Evolutionary conservation across 495 filamentous ascomycete species (phyloP).

Genomic region (Penicillium manginii): DNA sequence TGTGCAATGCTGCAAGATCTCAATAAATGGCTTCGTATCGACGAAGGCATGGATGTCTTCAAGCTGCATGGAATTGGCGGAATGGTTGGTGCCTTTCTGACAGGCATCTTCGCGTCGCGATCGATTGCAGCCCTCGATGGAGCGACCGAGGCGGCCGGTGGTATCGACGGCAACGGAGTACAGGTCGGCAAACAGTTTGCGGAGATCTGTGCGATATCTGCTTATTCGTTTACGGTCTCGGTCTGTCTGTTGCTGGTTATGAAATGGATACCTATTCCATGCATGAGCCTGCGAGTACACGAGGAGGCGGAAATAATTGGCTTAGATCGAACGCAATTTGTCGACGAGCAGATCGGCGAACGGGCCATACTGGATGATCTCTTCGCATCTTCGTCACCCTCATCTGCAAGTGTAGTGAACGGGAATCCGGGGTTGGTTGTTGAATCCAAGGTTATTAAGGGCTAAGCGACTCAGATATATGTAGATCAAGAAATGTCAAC

Average conservation of each 20-base stretch:
- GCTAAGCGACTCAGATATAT: conserved; percentile 8
- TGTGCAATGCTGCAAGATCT: conserved; percentile 55
- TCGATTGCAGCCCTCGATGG: conserved; percentile 54
- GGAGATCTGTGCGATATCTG: conserved; percentile 59
- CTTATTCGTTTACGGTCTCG: conserved; percentile 59
- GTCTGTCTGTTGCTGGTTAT: conserved; percentile 54
- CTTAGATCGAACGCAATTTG: conserved; percentile 59
- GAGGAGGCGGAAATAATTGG: conserved; percentile 62
- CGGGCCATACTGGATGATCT: conserved; percentile 35
- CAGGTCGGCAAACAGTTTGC: conserved; percentile 64
- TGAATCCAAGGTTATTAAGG: conserved; percentile 16
- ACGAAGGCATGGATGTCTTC: conserved; percentile 67
- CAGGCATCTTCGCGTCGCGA: conserved; percentile 60
- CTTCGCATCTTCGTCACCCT: conserved; percentile 24
- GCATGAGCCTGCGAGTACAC: conserved; percentile 57
- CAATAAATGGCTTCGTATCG: conserved; percentile 61
- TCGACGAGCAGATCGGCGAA: conserved; percentile 63
- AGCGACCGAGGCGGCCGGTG: conserved; percentile 49
- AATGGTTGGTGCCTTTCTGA: conserved; percentile 63
- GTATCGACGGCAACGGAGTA: conserved; percentile 59
- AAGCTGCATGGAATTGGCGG: conserved; percentile 66
- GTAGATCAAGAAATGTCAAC: no score
- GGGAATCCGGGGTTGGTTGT: conserved; percentile 16
- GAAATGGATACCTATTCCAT: conserved; percentile 55
- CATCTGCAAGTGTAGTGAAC: conserved; percentile 15